Evolutionary conservation across 192 early-diverging fungal species (phyloP).

Genomic region (Podila verticillata): DNA sequence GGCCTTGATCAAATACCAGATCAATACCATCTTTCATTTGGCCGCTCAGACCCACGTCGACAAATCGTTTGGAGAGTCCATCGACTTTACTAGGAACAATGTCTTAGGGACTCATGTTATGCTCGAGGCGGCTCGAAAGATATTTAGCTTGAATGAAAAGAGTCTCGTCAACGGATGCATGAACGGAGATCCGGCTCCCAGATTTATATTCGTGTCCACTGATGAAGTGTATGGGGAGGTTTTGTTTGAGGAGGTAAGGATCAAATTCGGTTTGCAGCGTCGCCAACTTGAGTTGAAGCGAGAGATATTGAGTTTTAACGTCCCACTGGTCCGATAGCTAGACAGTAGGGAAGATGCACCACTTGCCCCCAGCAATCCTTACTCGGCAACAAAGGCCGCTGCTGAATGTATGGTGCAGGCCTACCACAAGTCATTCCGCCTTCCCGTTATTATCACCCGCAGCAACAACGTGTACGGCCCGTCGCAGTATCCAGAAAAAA

Average conservation of each 20-base stretch:
- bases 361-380: constrained; percentile 80
- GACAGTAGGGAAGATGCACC: constrained; percentile 70
- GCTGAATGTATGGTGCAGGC: constrained; percentile 81
- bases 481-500: constrained; percentile 86
- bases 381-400: constrained; percentile 88
- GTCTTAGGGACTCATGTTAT: constrained; percentile 85
- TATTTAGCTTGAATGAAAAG: neutral
- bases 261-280: neutral
- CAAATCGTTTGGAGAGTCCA: constrained; percentile 86
- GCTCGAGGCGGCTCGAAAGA: constrained; percentile 70
- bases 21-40: constrained; percentile 80
- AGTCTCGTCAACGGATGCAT: neutral
- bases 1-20: constrained; percentile 70
- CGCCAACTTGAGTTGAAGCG: too few species aligned
- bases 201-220: constrained; percentile 82
- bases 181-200: constrained; percentile 51
- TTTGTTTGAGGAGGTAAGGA: constrained; percentile 54
- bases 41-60: constrained; percentile 88
- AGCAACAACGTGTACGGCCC: constrained; percentile 87
- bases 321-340: constrained; percentile 53
- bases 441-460: constrained; percentile 83
- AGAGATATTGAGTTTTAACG: too few species aligned
- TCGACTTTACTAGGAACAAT: constrained; percentile 82
- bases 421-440: constrained; percentile 79
- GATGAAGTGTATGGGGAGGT: constrained; percentile 89